Conservation (phyloP, 2,329 filamentous ascomycete species). For the Alternaria metachromatica region DNA sequence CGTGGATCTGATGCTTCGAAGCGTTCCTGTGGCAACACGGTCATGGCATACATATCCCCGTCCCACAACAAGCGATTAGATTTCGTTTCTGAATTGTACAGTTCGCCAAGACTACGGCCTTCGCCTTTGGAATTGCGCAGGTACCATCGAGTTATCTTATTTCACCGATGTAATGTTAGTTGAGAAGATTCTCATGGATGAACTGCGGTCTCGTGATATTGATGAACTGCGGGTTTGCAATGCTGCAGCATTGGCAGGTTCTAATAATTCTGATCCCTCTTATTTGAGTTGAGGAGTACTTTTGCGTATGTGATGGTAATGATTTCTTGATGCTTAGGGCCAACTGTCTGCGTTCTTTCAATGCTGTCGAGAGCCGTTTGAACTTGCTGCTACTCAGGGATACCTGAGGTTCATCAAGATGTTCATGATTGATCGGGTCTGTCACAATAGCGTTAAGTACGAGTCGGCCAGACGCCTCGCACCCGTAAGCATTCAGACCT, state of each 20-base stretch:
- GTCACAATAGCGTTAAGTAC: too few species aligned
- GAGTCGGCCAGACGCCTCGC: too few species aligned
- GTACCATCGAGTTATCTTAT: not conserved
- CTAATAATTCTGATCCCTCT: rapidly evolving
- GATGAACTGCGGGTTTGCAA: too few species aligned
- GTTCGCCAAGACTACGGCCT: too few species aligned
- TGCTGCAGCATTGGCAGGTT: not conserved
- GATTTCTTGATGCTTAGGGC: rapidly evolving
- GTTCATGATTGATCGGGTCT: too few species aligned
- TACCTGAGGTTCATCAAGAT: too few species aligned
- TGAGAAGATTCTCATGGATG: not conserved
- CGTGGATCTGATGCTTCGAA: not conserved
- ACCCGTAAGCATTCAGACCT: too few species aligned
- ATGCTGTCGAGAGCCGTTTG: too few species aligned
- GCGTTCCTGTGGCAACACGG: not conserved
- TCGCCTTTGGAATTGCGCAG: not conserved
- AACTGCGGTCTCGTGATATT: not conserved
- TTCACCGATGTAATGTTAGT: not conserved
- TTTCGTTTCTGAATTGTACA: too few species aligned
- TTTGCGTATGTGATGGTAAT: not conserved
- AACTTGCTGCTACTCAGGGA: too few species aligned
- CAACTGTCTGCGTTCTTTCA: not conserved
- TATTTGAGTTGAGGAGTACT: not conserved
- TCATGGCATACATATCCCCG: not conserved
- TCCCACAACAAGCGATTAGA: too few species aligned